Base-by-base conservation (phyloP, 176 grass and related monocot genomes). In the Lolium rigidum region DNA sequence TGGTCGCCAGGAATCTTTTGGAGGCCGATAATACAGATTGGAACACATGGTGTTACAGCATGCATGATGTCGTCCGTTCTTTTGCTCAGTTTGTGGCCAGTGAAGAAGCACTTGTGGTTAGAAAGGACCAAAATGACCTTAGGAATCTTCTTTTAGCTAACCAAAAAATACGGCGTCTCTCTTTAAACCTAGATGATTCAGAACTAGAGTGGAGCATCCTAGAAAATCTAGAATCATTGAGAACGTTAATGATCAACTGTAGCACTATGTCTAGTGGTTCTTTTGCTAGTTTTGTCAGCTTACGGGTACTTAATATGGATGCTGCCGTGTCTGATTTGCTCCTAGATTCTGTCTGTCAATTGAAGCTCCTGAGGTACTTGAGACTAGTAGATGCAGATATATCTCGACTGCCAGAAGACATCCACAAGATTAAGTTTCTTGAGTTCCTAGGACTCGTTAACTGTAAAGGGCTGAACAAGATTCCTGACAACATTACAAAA, bases 351-450 rank as follows among this genome's bases (percentile, higher is more conserved):
- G 25, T 87, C 9, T 79, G 44, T 65, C 13, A 66, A 14, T 68
- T 87, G 46, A 75, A 64, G 43, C 78, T 82, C n/a, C n/a, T 87
- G 16, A 81, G 85, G 20, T 71, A 44, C 22, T 20, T 87, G 4
- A 43, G 17, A 16, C 4, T 87, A 6, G 18, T 43, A 12, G 0
- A 25, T 0, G 52, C 78, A 10, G 49, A 71, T 21, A 74, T 82
- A 66, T 54, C 56, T 74, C 44, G 14, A 22, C 57, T 87, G 0
- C 85, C 78, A 22, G 26, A 46, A 26, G 38, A 12, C 37, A 26
- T 87, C 37, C 69, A 57, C 1, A 73, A 38, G 18, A 60, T 87
- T 43, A 87, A 10, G 63, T 65, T 75, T 62, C 51, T 87, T 17
- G 68, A 82, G 18, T 71, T 74, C 69, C 51, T 87, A 26, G 6